phyloP scores from a whole-genome alignment of 495 filamentous ascomycete genomes.

The Physcia stellaris region DNA sequence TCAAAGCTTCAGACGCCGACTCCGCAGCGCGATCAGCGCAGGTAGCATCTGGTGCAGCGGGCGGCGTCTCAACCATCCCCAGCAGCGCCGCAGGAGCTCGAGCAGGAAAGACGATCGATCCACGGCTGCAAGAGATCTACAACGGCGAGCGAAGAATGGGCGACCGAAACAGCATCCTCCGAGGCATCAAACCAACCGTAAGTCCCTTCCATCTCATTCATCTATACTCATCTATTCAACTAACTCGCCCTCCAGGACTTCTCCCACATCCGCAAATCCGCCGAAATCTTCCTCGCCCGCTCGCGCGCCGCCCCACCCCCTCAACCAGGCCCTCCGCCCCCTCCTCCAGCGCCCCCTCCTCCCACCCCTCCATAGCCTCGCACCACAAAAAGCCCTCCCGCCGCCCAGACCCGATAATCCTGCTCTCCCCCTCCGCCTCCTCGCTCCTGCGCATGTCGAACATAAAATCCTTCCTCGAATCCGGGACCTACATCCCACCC shows the following conservation, averaged over 20 bases:
- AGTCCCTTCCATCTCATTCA: constrained; percentile 16
- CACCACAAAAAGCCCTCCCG: constrained; percentile 41
- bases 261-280: constrained; percentile 79
- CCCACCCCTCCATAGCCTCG: constrained; percentile 22
- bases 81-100: constrained; percentile 41
- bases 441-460: constrained; percentile 96
- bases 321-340: constrained; percentile 18
- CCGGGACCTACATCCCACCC: constrained; percentile 66
- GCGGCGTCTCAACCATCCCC: constrained; percentile 25
- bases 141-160: constrained; percentile 80
- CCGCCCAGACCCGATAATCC: constrained; percentile 86
- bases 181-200: constrained; percentile 84
- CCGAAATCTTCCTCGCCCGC: constrained; percentile 60
- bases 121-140: constrained; percentile 74
- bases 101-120: constrained; percentile 51
- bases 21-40: constrained; percentile 22
- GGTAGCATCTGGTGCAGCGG: constrained; percentile 29
- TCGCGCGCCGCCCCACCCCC: constrained; percentile 26
- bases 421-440: constrained; percentile 94
- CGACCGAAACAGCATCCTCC: constrained; percentile 76
- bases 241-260: constrained; percentile 56
- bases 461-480: constrained; percentile 87
- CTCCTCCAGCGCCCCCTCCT: constrained; percentile 24
- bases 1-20: constrained; percentile 63
- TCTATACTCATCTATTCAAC: constrained; percentile 2